Base-by-base conservation (phyloP, 140 eudicot genomes). In the Ambrosia hybrid region DNA sequence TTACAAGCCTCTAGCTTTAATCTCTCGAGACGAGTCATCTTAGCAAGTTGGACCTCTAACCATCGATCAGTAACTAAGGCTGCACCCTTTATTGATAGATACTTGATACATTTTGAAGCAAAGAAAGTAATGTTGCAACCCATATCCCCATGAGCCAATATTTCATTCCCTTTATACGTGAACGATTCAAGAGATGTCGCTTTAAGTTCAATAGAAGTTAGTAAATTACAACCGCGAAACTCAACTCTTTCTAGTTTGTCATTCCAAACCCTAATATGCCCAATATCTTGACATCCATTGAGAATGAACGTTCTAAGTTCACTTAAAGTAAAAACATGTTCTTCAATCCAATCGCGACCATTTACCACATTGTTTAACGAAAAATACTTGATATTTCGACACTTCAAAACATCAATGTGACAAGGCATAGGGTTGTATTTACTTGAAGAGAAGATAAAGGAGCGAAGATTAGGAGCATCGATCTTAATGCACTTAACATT, bases 241-340 rank as follows among this genome's bases (percentile, higher is more conserved):
- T 72, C 65, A 53, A 82, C 7, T 46, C 68, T 68, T 77, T 63
- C 57, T 13, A 82, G 65, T 3, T 51, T 68, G 9, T 73, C 53
- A 68, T 72, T 65, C 10, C 73, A 36, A 52, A 77, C 38, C 51
- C 9, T 61, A 53, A 82, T 52, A 0, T 4, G 9, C 26, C 61
- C 13, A 2, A 77, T 60, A 26, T 43, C 57, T 51, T n/a, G 37
- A 38, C 85, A 82, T 37, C 70, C 26, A 36, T 41, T 33, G 43
- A 80, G 76, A 21, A 49, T 64, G 51, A 80, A 70, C 30, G 70
- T 80, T 73, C 71, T 65, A 48, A 80, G 78, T 10, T 65, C 57
- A 6, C 38, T 3, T 55, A 80, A 80, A 13, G 48, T 57, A 17
- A 1, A 4, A 12, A 67, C 73, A 57, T 55, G 76, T 12, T 75